A percentile compares a stretch with the other conserved stretches of the same genome.
phyloP scores from a whole-genome alignment of 1,284 basidiomycete genomes.

The Schizophyllum amplum region DNA sequence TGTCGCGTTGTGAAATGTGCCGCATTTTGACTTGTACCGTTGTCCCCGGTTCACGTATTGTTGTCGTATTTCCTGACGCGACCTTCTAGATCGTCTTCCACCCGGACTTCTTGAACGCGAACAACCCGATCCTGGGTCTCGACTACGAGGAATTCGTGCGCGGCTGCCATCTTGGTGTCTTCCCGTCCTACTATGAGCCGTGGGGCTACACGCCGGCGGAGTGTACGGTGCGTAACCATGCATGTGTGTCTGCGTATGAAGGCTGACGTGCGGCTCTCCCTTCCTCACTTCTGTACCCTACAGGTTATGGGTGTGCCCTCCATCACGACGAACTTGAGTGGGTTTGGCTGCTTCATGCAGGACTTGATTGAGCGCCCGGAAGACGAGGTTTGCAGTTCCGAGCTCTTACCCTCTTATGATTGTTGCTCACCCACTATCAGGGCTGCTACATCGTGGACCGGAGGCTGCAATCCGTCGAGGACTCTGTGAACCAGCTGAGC shows the following conservation, averaged over 20 bases:
- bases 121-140: slow-evolving; percentile 93
- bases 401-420: not conserved
- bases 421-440: not conserved
- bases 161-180: slow-evolving; percentile 96
- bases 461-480: slow-evolving; percentile 84
- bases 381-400: slow-evolving; percentile 37
- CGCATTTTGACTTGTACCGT: not conserved
- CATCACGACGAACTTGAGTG: slow-evolving; percentile 95
- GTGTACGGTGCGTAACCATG: slow-evolving; percentile 57
- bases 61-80: not conserved
- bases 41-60: not conserved
- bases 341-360: slow-evolving; percentile 98
- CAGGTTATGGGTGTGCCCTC: slow-evolving; percentile 92
- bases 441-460: slow-evolving; percentile 96
- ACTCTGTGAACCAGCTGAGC: slow-evolving; percentile 75
- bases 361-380: slow-evolving; percentile 91
- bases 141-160: slow-evolving; percentile 99
- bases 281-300: too few relatives aligned
- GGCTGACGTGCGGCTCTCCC: too few relatives aligned
- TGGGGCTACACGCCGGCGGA: slow-evolving; percentile 89
- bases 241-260: too few relatives aligned
- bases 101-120: slow-evolving; percentile 96
- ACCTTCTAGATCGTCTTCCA: slow-evolving; percentile 91
- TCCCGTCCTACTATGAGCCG: slow-evolving; percentile 94
- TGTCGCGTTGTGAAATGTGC: slow-evolving; percentile 40